Conservation (phyloP, 768 basidiomycete species). For the Psilocybe azurescens region DNA sequence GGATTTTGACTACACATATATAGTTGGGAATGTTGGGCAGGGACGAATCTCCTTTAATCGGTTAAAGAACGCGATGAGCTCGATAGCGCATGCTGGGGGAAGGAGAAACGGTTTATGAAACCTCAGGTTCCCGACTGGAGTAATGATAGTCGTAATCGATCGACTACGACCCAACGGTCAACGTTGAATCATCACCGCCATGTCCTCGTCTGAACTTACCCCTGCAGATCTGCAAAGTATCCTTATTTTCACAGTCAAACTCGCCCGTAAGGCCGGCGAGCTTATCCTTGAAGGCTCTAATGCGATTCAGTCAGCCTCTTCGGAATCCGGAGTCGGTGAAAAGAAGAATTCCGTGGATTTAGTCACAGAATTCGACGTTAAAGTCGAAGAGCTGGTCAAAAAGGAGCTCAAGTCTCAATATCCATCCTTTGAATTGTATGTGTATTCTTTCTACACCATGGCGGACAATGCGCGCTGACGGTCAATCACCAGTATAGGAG, state of each 20-base stretch:
- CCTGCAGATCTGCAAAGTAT: constrained; percentile 58
- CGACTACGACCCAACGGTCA: not conserved
- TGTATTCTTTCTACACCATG: constrained; percentile 32
- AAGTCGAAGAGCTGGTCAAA: constrained; percentile 87
- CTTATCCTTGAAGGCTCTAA: constrained; percentile 80
- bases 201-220: constrained; percentile 46
- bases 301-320: constrained; percentile 62
- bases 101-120: not conserved
- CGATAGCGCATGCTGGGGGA: not conserved
- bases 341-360: constrained; percentile 96
- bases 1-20: too few relatives aligned
- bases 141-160: not conserved
- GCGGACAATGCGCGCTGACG: constrained; percentile 1
- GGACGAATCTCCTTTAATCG: too few relatives aligned
- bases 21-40: too few relatives aligned
- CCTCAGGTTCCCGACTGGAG: not conserved
- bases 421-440: constrained; percentile 82
- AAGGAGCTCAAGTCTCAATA: constrained; percentile 66
- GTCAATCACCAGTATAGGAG: constrained; percentile 76
- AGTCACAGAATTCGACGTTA: constrained; percentile 94
- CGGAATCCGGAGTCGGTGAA: constrained; percentile 63
- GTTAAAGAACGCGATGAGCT: too few relatives aligned
- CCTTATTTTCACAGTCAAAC: constrained; percentile 68
- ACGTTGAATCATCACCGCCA: constrained; percentile 26
- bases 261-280: constrained; percentile 77